Percentiles rank a stretch among this genome's conserved stretches.
phyloP scores from a whole-genome alignment of 108 stramenopile genomes.

The Skeletonema marinoi region DNA sequence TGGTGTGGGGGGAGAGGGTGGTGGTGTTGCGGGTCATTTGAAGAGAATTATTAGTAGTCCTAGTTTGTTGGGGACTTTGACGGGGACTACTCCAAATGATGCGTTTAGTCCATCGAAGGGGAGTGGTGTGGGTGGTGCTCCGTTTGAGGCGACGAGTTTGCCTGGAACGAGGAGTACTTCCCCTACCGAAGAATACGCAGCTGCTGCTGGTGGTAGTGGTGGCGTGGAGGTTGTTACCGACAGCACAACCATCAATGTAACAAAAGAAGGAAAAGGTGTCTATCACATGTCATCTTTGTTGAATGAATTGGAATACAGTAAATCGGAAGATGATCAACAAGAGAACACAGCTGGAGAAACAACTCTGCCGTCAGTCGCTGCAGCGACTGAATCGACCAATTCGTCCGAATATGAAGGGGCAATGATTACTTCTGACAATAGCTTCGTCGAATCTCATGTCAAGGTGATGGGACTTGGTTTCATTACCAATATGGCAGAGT shows the following conservation, averaged over 20 bases:
- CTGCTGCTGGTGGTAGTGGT: not conserved
- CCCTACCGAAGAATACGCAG: not conserved
- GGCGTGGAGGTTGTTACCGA: constrained; percentile 31
- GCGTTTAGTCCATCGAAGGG: constrained; percentile 13
- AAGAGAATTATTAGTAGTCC: constrained; percentile 52
- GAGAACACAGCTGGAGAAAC: not conserved
- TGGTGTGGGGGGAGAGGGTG: not conserved
- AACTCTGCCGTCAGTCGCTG: not conserved
- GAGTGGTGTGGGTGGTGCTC: not conserved
- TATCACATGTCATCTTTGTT: constrained; percentile 3
- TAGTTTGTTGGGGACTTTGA: constrained; percentile 10
- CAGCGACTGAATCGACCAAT: not conserved
- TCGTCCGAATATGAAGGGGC: not conserved
- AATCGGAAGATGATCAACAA: not conserved
- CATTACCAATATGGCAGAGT: constrained; percentile 94
- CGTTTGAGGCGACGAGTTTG: constrained; percentile 9
- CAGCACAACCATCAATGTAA: constrained; percentile 8
- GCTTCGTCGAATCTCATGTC: constrained; percentile 27
- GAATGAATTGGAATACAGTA: not conserved
- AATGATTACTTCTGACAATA: not conserved
- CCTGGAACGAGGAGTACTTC: constrained; percentile 26
- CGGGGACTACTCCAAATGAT: constrained; percentile 1
- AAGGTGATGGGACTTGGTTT: constrained; percentile 85
- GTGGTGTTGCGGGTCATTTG: constrained; percentile 57
- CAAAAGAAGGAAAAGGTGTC: constrained; percentile 1